A percentile compares a stretch with the other conserved stretches of the same genome.
Conservation (phyloP, 139 green algal genomes). For the Ettlia oleoabundans region DNA sequence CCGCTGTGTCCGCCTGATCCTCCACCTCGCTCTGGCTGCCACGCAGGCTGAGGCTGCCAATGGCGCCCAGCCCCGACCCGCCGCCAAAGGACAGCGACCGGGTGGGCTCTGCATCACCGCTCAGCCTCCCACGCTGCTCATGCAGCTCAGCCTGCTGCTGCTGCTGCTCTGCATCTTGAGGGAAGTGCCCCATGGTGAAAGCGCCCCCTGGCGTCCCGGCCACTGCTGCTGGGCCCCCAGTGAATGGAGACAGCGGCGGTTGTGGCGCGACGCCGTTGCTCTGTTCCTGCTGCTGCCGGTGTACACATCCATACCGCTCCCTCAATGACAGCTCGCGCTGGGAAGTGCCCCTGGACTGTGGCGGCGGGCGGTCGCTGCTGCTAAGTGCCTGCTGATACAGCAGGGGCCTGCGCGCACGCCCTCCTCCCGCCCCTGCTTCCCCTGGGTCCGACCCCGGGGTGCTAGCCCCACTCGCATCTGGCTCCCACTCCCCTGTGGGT, state of each 20-base stretch:
- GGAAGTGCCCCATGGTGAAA: too few relatives aligned
- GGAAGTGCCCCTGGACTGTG: background rate
- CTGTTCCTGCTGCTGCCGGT: too few relatives aligned
- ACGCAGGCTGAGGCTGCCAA: conserved; percentile 22
- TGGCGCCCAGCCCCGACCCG: background rate
- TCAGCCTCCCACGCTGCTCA: background rate
- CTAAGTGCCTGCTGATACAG: background rate
- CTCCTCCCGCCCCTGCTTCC: background rate
- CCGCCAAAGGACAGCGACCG: conserved; percentile 16
- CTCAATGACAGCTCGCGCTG: too few relatives aligned
- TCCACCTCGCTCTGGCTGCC: background rate
- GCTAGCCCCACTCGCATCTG: background rate
- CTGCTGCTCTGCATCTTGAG: background rate
- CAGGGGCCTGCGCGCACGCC: background rate
- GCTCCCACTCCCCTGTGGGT: background rate
- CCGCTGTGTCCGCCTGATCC: background rate
- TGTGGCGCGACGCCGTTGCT: background rate
- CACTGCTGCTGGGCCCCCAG: background rate
- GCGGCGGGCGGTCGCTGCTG: conserved; percentile 16
- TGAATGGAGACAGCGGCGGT: background rate
- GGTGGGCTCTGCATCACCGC: too few relatives aligned
- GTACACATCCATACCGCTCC: too few relatives aligned
- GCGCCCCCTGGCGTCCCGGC: background rate
- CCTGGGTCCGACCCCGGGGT: background rate
- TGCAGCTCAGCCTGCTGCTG: background rate